Base-by-base conservation (phyloP, 305 asterid genomes). In the Ilex paraguariensis region DNA sequence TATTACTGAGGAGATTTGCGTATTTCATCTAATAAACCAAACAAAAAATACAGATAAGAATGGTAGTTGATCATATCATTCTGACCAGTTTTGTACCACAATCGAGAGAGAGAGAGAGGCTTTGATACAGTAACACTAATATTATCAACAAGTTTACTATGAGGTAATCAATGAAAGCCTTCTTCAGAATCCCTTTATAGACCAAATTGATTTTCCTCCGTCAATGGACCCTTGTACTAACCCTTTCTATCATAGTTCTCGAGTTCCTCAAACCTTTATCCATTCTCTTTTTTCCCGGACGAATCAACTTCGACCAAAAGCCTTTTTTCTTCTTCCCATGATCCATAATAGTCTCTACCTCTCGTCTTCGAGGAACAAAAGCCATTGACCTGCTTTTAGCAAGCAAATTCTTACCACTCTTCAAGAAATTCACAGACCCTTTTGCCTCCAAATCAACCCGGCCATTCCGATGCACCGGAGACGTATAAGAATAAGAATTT, bases 361-460 rank as follows among this genome's bases (percentile, higher is more conserved):
- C 21, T 64, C 65, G 66, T n/a, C 78, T 77, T 14, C 53, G 7
- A 50, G 76, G 60, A 12, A 69, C 54, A 56, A 73, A 67, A 60
- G 81, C 82, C 81, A 77, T 54, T 0, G 97, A 87, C 39, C 81
- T 77, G 60, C 90, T 87, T 84, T 87, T 90, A 13, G 71, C 64
- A 15, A 87, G 79, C 68, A 69, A 50, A 39, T 66, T 67, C 17
- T 52, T 71, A 11, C 75, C 82, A 10, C 28, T 31, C 44, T 56
- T 72, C 65, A 63, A 63, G 56, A 66, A 68, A 48, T 52, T 36
- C 61, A 57, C 7, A 36, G 42, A 46, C 13, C 74, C 77, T 17
- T 61, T 42, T 2, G 67, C 59, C 2, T 61, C 66, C 4, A 68
- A 53, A 44, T 61, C 74, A 55, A 42, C 3, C 14, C 3, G 60